Base-by-base conservation (phyloP, 2,329 filamentous ascomycete genomes). In the Penicillium sp. region DNA sequence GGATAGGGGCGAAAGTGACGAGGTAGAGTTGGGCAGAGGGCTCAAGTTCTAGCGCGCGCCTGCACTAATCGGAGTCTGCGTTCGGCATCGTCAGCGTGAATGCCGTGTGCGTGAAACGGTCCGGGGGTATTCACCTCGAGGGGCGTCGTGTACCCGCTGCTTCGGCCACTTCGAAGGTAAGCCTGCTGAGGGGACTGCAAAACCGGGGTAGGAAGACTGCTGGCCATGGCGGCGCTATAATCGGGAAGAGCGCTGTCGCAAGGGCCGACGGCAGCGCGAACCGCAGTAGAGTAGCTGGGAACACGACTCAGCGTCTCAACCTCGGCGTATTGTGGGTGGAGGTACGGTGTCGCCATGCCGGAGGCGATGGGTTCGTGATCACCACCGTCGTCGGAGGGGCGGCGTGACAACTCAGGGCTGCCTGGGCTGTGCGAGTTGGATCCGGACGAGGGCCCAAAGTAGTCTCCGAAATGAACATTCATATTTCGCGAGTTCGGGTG, bases 261-360 rank as follows among this genome's bases (percentile, higher is more conserved):
- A 5, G 75, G 74, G 32, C 79, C 76, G 12, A 81, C 78, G 4
- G 82, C 80, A 0, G 83, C 80, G 53, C 80, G 81, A 26, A 89
- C 80, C 0, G 86, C 86, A 1, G 86, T 90, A 12, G 79, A 78
- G 64, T 90, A 90, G 48, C 86, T 90, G 1, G 86, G 86, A 2
- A 90, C 86, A 55, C 85, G 85, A 64, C 77, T 85, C 37, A 90
- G 71, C 54, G 82, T 79, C 41, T 79, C 77, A 55, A 88, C 70
- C 53, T 86, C 82, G 13, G 76, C 71, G 41, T 76, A 74, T 50
- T 73, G 69, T 9, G 65, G 66, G 40, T 67, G 65, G 11, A 32
- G 29, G 51, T 63, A 63, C 7, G 70, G 71, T 1, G 69, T 74
- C 5, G 66, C 66, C 58, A 69, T 63, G 26, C 72, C 70, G 54